Base-by-base conservation (phyloP, 2,329 filamentous ascomycete species). In the Diaporthe sp. region DNA sequence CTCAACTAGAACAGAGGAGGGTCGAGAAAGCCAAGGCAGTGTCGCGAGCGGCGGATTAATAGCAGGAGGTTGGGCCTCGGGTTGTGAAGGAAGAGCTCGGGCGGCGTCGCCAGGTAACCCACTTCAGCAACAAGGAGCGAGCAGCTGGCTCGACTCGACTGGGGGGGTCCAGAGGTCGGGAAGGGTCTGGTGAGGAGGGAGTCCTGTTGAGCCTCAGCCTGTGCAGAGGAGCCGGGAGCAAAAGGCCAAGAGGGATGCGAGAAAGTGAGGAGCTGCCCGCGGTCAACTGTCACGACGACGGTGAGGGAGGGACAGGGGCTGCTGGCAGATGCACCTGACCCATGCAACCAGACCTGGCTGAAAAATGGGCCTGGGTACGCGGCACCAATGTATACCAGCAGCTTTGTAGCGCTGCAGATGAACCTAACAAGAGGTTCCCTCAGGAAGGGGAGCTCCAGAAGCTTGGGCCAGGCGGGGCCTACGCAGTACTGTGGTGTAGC, bases 401-500 rank as follows among this genome's bases (percentile, higher is more conserved):
- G 22, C 1, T 5, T 12, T 25, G 5, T 17, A 9, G 12, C 6
- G 30, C 22, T 8, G 30, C 3, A 15, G 3, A 12, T 22, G 37
- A 10, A 56, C 66, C 27, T 58, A 4, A 7, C 27, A 27, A 44
- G 37, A 55, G 35, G 51, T 32, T 47, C 27, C 69, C 25, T 4
- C 25, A 22, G 17, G n/a, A 19, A 4, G n/a, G 55, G 37, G 3
- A 71, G 42, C 55, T 59, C 63, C 63, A 68, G 69, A 61, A 71
- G 69, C 69, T 71, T 51, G 55, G 69, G 44, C 69, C 69, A 71
- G 10, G 69, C 44, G 56, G 69, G 69, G 69, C 69, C n/a, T 5
- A 17, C 7, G n/a, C n/a, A n/a, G n/a, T n/a, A n/a, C n/a, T n/a
- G n/a, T n/a, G n/a, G n/a, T n/a, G n/a, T n/a, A n/a, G 12, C n/a